Percentiles rank a stretch among this genome's conserved stretches.
phyloP scores from a whole-genome alignment of 257 asterid species.

The Salvia splendens region DNA sequence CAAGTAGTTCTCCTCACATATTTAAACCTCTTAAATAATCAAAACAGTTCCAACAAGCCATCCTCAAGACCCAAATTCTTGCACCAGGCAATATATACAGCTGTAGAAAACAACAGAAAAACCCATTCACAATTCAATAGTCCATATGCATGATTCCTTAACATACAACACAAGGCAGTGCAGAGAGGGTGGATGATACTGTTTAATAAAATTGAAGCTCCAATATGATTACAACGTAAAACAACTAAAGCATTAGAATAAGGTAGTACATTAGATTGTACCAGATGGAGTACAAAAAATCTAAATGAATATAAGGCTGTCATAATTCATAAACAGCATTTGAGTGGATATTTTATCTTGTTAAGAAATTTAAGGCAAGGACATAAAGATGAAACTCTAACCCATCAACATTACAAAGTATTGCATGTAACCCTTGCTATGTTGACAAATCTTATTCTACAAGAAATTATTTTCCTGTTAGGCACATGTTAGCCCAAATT shows the following conservation, averaged over 20 bases:
- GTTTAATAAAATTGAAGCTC: constrained; percentile 27
- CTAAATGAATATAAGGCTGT: background rate
- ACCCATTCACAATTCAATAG: constrained; percentile 53
- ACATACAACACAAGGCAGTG: constrained; percentile 34
- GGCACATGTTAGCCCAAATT: background rate
- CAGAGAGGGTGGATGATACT: constrained; percentile 28
- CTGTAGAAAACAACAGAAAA: constrained; percentile 84
- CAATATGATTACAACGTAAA: constrained; percentile 15
- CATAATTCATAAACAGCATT: background rate
- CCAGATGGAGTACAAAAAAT: background rate
- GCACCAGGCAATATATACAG: constrained; percentile 78
- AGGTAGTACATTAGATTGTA: constrained; percentile 9
- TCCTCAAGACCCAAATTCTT: constrained; percentile 75
- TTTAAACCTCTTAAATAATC: constrained; percentile 43
- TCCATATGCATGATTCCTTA: constrained; percentile 38
- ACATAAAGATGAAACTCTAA: background rate
- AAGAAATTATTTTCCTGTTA: no score
- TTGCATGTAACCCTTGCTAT: background rate
- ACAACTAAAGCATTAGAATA: constrained; percentile 20
- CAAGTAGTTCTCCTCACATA: constrained; percentile 34
- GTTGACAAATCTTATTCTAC: background rate
- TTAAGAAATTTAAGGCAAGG: background rate
- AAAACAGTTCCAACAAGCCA: constrained; percentile 58
- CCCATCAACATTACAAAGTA: background rate
- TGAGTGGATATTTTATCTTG: background rate